Evolutionary conservation across 1,284 basidiomycete genomes (phyloP).

Genomic region (Puccinia novopanici): DNA sequence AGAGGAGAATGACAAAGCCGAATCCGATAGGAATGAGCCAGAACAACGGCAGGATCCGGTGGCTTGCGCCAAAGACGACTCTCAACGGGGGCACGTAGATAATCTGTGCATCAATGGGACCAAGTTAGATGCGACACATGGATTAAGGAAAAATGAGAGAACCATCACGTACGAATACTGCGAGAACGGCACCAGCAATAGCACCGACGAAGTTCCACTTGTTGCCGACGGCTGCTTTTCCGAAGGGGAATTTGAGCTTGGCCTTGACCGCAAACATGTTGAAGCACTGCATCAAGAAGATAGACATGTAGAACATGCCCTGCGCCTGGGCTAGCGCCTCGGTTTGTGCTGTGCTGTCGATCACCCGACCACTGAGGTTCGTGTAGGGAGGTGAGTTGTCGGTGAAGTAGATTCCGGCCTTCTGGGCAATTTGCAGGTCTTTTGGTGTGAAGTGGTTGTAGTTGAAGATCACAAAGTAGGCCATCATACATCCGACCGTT

Average conservation of each 20-base stretch:
- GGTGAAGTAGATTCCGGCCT: slow-evolving; percentile 63
- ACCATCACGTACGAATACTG: slow-evolving; percentile 66
- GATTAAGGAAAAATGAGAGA: neutral
- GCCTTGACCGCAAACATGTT: slow-evolving; percentile 73
- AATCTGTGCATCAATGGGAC: slow-evolving; percentile 16
- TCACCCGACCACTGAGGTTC: slow-evolving; percentile 64
- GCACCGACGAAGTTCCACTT: slow-evolving; percentile 70
- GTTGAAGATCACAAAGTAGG: slow-evolving; percentile 70
- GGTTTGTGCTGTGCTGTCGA: slow-evolving; percentile 64
- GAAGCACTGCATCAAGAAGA: slow-evolving; percentile 72
- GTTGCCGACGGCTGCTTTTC: slow-evolving; percentile 65
- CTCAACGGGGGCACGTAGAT: slow-evolving; percentile 69
- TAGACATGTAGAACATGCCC: slow-evolving; percentile 68
- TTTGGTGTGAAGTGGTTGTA: slow-evolving; percentile 67
- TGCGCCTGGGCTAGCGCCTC: slow-evolving; percentile 68
- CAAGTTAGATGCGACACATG: no score
- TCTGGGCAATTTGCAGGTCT: slow-evolving; percentile 66
- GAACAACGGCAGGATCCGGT: slow-evolving; percentile 67
- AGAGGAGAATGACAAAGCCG: slow-evolving; percentile 66
- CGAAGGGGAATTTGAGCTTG: slow-evolving; percentile 68
- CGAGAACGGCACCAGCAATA: slow-evolving; percentile 66
- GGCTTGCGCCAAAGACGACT: slow-evolving; percentile 69
- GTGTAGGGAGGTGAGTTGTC: slow-evolving; percentile 65
- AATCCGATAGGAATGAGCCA: slow-evolving; percentile 70
- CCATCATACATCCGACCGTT: slow-evolving; percentile 59